phyloP scores from a whole-genome alignment of 1,284 basidiomycete genomes.

The Cronartium quercuum region DNA sequence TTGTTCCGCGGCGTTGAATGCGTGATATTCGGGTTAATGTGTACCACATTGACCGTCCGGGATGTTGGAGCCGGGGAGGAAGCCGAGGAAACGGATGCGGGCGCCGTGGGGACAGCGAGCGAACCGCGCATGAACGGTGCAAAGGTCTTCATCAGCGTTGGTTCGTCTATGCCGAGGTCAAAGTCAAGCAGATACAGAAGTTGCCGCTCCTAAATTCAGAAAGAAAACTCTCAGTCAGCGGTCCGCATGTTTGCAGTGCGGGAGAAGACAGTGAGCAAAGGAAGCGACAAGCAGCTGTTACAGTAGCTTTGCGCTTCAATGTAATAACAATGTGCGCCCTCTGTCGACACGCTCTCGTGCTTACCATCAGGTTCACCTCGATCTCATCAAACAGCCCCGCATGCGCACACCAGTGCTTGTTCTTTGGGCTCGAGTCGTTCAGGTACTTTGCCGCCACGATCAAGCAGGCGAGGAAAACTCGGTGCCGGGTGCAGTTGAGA shows the following conservation, averaged over 20 bases:
- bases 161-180: conserved; percentile 76
- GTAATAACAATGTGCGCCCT: no score
- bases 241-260: no score
- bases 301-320: no score
- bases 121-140: conserved; percentile 39
- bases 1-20: conserved; percentile 22
- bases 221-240: no score
- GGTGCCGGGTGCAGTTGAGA: conserved; percentile 84
- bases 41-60: background rate
- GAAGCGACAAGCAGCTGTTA: no score
- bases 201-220: conserved; percentile 40
- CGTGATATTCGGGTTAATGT: conserved; percentile 1
- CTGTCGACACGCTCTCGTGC: background rate
- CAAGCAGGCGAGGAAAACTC: conserved; percentile 88
- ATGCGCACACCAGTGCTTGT: conserved; percentile 70
- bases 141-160: conserved; percentile 58
- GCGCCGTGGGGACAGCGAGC: background rate
- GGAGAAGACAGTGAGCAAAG: no score
- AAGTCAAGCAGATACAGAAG: conserved; percentile 80
- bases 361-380: conserved; percentile 34
- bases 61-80: background rate
- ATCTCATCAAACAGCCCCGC: conserved; percentile 47
- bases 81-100: background rate
- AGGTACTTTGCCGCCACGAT: conserved; percentile 97
- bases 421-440: conserved; percentile 89